A percentile compares a stretch with the other conserved stretches of the same genome.
Evolutionary conservation across 225 moss, liverwort and hornwort genomes (phyloP).

Genomic region (Sphagnum contortum): DNA sequence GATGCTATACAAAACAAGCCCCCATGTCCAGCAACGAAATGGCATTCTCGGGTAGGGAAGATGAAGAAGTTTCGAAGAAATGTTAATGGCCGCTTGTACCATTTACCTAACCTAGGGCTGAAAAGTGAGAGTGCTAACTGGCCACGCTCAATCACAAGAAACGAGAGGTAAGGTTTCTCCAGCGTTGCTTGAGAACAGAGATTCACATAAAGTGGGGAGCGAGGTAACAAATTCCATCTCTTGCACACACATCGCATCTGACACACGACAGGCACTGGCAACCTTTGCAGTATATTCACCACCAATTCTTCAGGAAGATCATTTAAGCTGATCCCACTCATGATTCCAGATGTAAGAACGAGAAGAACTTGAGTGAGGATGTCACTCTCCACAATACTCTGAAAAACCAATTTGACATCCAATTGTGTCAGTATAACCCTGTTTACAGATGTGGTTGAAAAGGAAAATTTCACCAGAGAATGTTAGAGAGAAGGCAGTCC

Average conservation of each 20-base stretch:
- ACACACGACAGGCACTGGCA: not conserved
- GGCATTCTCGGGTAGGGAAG: not conserved
- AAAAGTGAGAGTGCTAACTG: not conserved
- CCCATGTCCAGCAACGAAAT: not conserved
- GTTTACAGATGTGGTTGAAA: too few species aligned
- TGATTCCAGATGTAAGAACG: not conserved
- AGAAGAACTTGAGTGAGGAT: too few species aligned
- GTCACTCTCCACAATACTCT: too few species aligned
- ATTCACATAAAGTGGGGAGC: not conserved
- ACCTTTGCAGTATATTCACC: not conserved
- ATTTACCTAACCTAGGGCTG: constrained; percentile 1
- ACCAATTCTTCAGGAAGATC: not conserved
- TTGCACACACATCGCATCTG: not conserved
- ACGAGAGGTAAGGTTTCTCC: constrained; percentile 1
- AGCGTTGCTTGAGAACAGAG: not conserved
- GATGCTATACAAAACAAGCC: constrained; percentile 1
- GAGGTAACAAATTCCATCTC: not conserved
- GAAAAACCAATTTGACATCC: too few species aligned
- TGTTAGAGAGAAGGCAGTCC: too few species aligned
- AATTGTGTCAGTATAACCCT: too few species aligned
- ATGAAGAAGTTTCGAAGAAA: constrained; percentile 1
- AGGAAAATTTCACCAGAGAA: too few species aligned
- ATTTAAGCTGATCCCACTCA: not conserved
- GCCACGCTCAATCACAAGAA: constrained; percentile 1
- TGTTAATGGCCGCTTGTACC: not conserved